Percentiles rank a stretch among this genome's conserved stretches.
phyloP scores from a whole-genome alignment of 192 early-diverging fungal species.

The Backusella circina region DNA sequence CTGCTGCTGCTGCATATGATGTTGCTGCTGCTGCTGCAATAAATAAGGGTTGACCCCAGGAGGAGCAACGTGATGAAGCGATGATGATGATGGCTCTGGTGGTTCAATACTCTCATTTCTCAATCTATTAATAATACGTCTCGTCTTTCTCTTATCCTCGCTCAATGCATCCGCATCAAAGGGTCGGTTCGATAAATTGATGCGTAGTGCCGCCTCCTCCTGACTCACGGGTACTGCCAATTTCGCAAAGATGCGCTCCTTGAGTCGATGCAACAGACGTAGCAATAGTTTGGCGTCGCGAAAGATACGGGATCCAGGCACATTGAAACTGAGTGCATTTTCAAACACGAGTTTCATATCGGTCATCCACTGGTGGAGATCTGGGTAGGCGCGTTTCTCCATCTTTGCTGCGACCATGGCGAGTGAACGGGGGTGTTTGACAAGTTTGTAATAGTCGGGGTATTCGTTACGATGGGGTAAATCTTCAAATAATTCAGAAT shows the following conservation, averaged over 20 bases:
- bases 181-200: slow-evolving; percentile 11
- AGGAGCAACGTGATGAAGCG: background rate
- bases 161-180: slow-evolving; percentile 13
- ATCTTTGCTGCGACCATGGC: slow-evolving; percentile 63
- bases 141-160: background rate
- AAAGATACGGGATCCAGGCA: slow-evolving; percentile 79
- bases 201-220: slow-evolving; percentile 13
- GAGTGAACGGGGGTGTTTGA: slow-evolving; percentile 77
- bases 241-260: slow-evolving; percentile 21
- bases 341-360: slow-evolving; percentile 85
- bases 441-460: slow-evolving; percentile 89
- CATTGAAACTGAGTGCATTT: slow-evolving; percentile 92
- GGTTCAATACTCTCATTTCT: slow-evolving; percentile 11
- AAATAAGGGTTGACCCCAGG: background rate
- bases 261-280: slow-evolving; percentile 27
- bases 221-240: slow-evolving; percentile 14
- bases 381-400: slow-evolving; percentile 55
- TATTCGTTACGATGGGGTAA: slow-evolving; percentile 74
- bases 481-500: slow-evolving; percentile 76
- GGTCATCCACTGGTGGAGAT: slow-evolving; percentile 66
- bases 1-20: too few species aligned
- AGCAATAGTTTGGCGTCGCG: slow-evolving; percentile 63
- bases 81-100: background rate
- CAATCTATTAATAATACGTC: slow-evolving; percentile 1
- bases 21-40: too few species aligned